Evolutionary conservation across 2,329 filamentous ascomycete genomes (phyloP).

Genomic region (Neofusicoccum parvum): DNA sequence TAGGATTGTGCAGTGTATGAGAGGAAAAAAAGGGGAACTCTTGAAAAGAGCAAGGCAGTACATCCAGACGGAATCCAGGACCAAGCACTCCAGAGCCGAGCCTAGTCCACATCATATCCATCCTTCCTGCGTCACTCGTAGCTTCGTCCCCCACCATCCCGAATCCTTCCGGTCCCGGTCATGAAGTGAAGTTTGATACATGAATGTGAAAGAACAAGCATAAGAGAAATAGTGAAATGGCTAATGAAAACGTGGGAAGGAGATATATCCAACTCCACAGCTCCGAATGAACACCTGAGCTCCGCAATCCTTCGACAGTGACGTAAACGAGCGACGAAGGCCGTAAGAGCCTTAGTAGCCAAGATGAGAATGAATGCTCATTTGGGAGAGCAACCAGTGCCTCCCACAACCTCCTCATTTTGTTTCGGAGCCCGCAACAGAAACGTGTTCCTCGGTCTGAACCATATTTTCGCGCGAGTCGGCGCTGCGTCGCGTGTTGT

Average conservation of each 20-base stretch:
- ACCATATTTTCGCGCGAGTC: background rate
- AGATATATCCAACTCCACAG: constrained; percentile 19
- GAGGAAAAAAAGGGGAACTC: constrained; percentile 1
- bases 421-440: background rate
- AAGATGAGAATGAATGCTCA: background rate
- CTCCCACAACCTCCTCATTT: background rate
- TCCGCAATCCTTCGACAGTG: constrained; percentile 14
- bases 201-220: background rate
- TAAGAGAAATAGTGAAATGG: background rate
- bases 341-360: background rate
- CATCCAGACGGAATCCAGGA: constrained; percentile 6
- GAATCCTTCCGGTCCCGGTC: constrained; percentile 12
- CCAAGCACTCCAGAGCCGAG: background rate
- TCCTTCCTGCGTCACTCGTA: constrained; percentile 14
- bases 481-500: background rate
- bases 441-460: background rate
- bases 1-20: background rate
- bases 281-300: constrained; percentile 19
- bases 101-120: constrained; percentile 15
- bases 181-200: constrained; percentile 19
- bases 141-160: constrained; percentile 6
- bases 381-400: constrained; percentile 17
- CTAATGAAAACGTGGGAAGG: constrained; percentile 1
- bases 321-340: constrained; percentile 16
- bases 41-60: constrained; percentile 11